Base-by-base conservation (phyloP, 2,329 filamentous ascomycete genomes). In the Calonectria pseudoreteaudii region DNA sequence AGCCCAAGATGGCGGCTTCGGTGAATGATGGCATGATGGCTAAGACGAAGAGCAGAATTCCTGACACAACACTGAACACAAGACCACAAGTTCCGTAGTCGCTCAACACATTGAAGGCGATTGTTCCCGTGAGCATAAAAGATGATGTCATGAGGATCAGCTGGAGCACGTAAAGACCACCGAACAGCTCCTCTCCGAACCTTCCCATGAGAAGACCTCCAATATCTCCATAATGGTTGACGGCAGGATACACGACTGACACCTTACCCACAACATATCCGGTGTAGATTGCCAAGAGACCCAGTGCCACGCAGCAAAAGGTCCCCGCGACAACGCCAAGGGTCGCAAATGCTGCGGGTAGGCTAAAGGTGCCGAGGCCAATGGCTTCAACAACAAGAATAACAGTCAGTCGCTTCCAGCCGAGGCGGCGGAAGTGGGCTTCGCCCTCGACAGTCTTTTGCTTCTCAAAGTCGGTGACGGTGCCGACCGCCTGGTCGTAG, bases 121-220 rank as follows among this genome's bases (percentile, higher is more conserved):
- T 91, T 26, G 87, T 87, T 77, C 93, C 93, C 0, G 91, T 92
- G 68, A 93, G 85, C 52, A 93, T 85, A 82, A 94, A 93, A 30
- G 91, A 92, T 18, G 88, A 90, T 84, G 92, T 91, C 80, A 92
- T 88, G 84, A 94, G 93, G 52, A 93, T 82, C n/a, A 93, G 85
- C 81, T 93, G 90, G 18, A 93, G 81, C 20, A 88, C 84, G 77
- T 91, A 90, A 52, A 88, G 90, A 65, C 86, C 81, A 20, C 90
- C 90, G 65, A 92, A 85, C 49, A 94, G 76, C 79, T 92, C 90
- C 67, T 89, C 87, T 0, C 90, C 91, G 34, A 88, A 83, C 16
- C 82, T 84, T 2, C 93, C 92, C 68, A 86, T 85, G 58, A 93
- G 84, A 44, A 93, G 84, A 52, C 88, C 85, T 4, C 91, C 91